These are phyloP conservation scores for Flaveria bidentis DNA, from an alignment of 129 eudicot species.

Conservation along the genomic window DNA sequence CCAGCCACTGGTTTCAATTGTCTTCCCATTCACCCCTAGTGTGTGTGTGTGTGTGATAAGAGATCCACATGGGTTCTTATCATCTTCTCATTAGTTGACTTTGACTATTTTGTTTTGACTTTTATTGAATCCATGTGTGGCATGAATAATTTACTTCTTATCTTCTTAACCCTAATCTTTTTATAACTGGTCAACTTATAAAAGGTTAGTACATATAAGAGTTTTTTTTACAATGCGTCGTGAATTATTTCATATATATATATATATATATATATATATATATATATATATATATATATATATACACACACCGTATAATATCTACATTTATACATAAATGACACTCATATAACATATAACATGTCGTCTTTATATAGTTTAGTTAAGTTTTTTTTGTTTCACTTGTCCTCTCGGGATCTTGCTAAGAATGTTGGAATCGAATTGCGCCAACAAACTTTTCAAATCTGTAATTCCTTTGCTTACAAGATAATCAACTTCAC, in stretches of 20 bases:
- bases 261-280: no score
- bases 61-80: conserved; percentile 26
- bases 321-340: conserved; percentile 8
- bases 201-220: not conserved
- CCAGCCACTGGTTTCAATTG: conserved; percentile 29
- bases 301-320: no score
- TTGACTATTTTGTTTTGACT: conserved; percentile 9
- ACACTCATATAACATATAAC: not conserved
- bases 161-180: not conserved
- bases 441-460: conserved; percentile 50
- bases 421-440: conserved; percentile 58
- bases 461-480: conserved; percentile 54
- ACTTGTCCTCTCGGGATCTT: conserved; percentile 89
- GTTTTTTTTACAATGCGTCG: no score
- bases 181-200: not conserved
- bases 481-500: conserved; percentile 67
- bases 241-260: no score
- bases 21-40: conserved; percentile 24
- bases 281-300: no score
- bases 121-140: conserved; percentile 16
- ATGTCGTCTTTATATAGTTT: not conserved
- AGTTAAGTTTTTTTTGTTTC: conserved; percentile 51
- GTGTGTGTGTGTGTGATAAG: conserved; percentile 9
- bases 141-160: not conserved
- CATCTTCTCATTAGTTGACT: conserved; percentile 24